Conservation (phyloP, 1,139 yeast species). For the Taiozyma sp. region DNA sequence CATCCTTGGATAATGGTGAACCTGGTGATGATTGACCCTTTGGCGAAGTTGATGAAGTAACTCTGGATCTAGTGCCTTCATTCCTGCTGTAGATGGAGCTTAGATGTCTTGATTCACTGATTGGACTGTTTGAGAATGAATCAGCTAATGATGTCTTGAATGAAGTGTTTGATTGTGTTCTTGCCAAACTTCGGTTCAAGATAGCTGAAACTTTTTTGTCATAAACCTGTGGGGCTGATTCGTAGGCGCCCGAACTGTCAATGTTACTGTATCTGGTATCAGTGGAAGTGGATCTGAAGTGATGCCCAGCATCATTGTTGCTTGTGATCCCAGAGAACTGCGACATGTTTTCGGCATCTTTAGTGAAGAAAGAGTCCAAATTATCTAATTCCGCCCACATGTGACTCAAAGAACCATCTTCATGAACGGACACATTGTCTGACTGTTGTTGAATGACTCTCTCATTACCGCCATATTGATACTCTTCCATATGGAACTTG, state of each 20-base stretch:
- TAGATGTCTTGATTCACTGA: constrained; percentile 21
- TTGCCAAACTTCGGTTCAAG: constrained; percentile 65
- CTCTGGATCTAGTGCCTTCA: constrained; percentile 4
- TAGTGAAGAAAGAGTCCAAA: constrained; percentile 86
- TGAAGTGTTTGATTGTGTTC: constrained; percentile 71
- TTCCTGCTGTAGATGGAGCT: constrained; percentile 15
- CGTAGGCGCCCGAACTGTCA: constrained; percentile 44
- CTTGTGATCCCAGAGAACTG: constrained; percentile 22
- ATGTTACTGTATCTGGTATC: constrained; percentile 44
- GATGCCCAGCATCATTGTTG: constrained; percentile 24
- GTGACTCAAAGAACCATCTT: constrained; percentile 75
- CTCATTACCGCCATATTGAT: constrained; percentile 38
- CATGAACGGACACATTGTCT: constrained; percentile 42
- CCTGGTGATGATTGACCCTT: neutral
- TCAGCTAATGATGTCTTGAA: constrained; percentile 72
- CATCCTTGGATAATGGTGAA: constrained; percentile 25
- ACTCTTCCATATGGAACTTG: constrained; percentile 66
- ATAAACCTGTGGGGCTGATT: constrained; percentile 72
- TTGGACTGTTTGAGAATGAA: constrained; percentile 36
- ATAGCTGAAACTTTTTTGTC: constrained; percentile 76
- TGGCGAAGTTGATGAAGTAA: constrained; percentile 18
- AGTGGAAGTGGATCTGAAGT: constrained; percentile 43
- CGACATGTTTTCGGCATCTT: constrained; percentile 35
- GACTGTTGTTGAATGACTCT: neutral
- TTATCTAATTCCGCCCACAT: constrained; percentile 98